Evolutionary conservation across 176 grass and related monocot species (phyloP), one percentile per base, ranked within the genome.

Genomic region (Aegilops sharonensis): DNA sequence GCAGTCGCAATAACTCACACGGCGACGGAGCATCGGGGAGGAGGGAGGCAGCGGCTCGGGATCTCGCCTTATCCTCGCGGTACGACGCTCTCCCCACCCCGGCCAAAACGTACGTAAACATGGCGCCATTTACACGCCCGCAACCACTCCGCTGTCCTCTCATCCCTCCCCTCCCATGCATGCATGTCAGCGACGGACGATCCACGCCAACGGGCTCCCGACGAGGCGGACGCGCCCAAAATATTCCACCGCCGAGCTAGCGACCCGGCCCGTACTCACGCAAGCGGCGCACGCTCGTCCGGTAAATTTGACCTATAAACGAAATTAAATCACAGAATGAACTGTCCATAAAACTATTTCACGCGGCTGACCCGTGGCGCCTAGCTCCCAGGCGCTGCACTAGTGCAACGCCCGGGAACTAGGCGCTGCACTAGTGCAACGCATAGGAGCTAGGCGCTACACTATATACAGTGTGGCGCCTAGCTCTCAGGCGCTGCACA

Each of bases 21-120:
- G 77, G 79, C n/a, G 60, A 31, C 52, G 79, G 21, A 10, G 32
- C n/a, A 59, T 66, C 11, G 71, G 37, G 35, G 36, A 14, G 37
- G 39, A 0, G 36, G 18, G 39, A 17, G 56, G 66, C 76, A 60
- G 18, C 14, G 57, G 18, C 77, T 85, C 57, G 66, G 27, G 80
- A 87, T 68, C 75, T 91, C 89, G 85, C 9, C 75, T 74, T 48
- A 75, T 68, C 80, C 78, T 81, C 70, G 83, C 83, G 71, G 78
- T 60, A 63, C 60, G 60, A 63, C 60, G 60, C 60, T 59, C 54
- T 59, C 56, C 56, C 56, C 56, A 59, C 56, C 56, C 56, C 6
- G 18, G 18, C 56, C 56, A 59, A 59, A 59, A 63, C 56, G 68
- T 18, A n/a, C 27, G 75, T 34, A 11, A 29, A 34, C 64, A 31